Base-by-base conservation (phyloP, 495 filamentous ascomycete species). In the Neurospora sp. region DNA sequence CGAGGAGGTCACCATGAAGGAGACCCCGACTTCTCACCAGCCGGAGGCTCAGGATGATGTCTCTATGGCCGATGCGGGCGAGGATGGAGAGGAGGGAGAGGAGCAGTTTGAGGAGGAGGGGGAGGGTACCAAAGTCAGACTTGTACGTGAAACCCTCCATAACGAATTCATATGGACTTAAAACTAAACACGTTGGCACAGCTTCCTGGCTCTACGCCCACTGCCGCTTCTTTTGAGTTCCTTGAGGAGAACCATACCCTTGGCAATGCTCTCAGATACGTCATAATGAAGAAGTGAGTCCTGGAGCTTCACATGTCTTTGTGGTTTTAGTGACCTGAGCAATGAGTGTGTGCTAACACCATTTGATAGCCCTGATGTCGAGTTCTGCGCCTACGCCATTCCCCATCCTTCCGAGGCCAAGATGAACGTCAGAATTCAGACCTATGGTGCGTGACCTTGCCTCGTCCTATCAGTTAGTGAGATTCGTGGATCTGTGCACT, bases 301-400 rank as follows among this genome's bases (percentile, higher is more conserved):
- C 17, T 11, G 11, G 1, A 39, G 34, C 34, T 28, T 4, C 39
- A 39, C 76, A 74, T 78, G 70, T 19, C 21, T 48, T 7, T 28
- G 0, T 28, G 24, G 66, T 71, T 10, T 28, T 9, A 7, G 2
- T 66, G 54, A 34, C 15, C 54, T 34, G 54, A 19, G 54, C 28
- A 34, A 31, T 19, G 24, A 34, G 15, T 31, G 54, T 31, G 54
- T 69, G 36, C 40, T 75, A 72, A 75, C 73, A 11, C 15, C 43
- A 71, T 34, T n/a, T 39, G 5, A 73, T 73, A 97, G 95, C 80
- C 96, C 96, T 40, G 88, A 93, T 59, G 96, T 99, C 40, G 96
- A 99, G 78, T 96, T 99, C 83, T 98, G 96, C 84, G 96, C 94
- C 59, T 98, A 99, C 80, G 94, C 96, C 5, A 98, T 99, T 71